Conservation (phyloP, 2,329 filamentous ascomycete species). For the Botryosphaeria dothidea region DNA sequence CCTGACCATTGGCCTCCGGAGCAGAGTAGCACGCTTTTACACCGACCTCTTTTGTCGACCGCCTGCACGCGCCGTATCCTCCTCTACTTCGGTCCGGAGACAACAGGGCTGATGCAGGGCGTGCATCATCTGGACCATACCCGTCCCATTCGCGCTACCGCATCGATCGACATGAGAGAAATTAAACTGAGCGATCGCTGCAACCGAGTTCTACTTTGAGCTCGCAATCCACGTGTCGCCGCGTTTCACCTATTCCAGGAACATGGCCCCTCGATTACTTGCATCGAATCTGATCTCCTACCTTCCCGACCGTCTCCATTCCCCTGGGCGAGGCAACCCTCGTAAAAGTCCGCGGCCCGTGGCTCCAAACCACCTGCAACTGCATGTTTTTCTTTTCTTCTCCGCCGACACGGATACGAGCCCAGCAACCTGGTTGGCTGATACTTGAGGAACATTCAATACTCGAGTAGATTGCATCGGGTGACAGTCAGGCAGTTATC, state of each 20-base stretch:
- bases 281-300: neutral
- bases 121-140: neutral
- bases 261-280: neutral
- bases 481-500: neutral
- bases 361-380: neutral
- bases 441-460: no score
- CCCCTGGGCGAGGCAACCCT: neutral
- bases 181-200: neutral
- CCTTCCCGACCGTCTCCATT: neutral
- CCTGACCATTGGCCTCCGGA: neutral
- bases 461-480: no score
- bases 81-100: neutral
- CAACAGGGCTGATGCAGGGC: neutral
- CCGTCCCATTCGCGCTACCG: neutral
- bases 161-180: constrained; percentile 1
- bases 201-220: neutral
- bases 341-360: neutral
- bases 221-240: neutral
- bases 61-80: neutral
- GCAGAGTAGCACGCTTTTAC: neutral
- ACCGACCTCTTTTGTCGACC: neutral
- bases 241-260: neutral
- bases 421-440: no score
- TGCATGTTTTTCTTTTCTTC: neutral
- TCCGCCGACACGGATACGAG: no score